Base-by-base conservation (phyloP, 352 stramenopile genomes). In the Pythium aristosporum region DNA sequence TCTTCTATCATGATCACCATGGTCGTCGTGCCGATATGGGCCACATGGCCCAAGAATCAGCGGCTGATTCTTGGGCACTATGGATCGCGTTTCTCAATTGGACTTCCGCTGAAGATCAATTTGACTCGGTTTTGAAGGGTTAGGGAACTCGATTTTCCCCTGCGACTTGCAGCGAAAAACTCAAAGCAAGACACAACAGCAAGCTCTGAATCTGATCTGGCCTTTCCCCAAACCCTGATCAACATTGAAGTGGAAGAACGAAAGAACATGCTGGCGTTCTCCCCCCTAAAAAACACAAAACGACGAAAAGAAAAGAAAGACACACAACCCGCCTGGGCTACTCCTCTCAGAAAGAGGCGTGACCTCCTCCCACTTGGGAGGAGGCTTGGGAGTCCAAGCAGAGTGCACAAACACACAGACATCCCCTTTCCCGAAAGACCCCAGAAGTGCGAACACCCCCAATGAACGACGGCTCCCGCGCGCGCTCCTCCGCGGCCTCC, bases 401-500 rank as follows among this genome's bases (percentile, higher is more conserved):
- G 44, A 51, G n/a, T 20, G 20, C 25, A 2, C 49, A 12, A 12
- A 15, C 9, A 15, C 25, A 41, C 25, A 55, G 23, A 20, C 49
- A 21, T 42, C 13, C 44, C 21, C 44, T 15, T 18, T 15, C 3
- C 44, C 13, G 18, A 18, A 1, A 18, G 44, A 42, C 18, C 18
- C 20, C 25, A 56, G 44, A 36, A 49, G 28, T 18, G 41, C 41
- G 37, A 16, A 50, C 23, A 23, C 58, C 25, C 30, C 48, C n/a
- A 30, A 30, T 30, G 25, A 30, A 30, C 25, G 25, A 30, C 25
- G 48, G 58, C 39, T 65, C 58, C 2, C 57, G 58, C 64, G 67
- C 79, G 65, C 48, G 77, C 71, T 67, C 74, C 16, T 21, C 73
- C 20, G 46, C 71, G 56, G 82, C 78, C 30, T 76, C 83, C 66